A percentile compares a stretch with the other conserved stretches of the same genome.
phyloP scores from a whole-genome alignment of 352 stramenopile species.

The Pythium coloratum region DNA sequence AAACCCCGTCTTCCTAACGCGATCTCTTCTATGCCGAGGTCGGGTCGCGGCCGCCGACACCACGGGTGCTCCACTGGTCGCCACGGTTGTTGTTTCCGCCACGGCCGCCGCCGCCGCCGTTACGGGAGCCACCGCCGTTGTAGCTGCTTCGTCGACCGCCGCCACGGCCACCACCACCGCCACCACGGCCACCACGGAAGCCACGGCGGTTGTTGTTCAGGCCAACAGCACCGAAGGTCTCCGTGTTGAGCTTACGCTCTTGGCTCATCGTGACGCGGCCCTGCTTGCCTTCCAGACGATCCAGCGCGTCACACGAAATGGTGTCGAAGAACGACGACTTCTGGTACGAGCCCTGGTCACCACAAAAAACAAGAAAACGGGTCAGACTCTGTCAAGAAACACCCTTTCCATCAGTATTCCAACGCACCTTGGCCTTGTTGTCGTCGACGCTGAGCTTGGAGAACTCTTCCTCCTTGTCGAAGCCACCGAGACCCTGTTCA shows the following conservation, averaged over 20 bases:
- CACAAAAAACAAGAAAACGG: background rate
- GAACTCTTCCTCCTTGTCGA: constrained; percentile 83
- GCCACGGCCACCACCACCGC: constrained; percentile 33
- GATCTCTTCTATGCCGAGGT: background rate
- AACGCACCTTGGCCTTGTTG: constrained; percentile 32
- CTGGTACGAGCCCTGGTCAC: constrained; percentile 66
- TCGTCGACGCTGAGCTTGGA: constrained; percentile 61
- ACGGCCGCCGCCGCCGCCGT: constrained; percentile 18
- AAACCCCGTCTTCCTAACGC: background rate
- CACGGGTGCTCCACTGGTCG: constrained; percentile 34
- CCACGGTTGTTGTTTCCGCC: constrained; percentile 29
- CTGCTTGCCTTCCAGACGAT: constrained; percentile 72
- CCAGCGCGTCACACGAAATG: constrained; percentile 87
- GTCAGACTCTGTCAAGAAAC: background rate
- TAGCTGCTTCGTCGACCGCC: constrained; percentile 37
- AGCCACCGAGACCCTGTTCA: constrained; percentile 55
- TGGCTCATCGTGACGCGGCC: constrained; percentile 68
- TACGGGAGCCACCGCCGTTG: constrained; percentile 20
- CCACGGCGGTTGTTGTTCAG: constrained; percentile 76
- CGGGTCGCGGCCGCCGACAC: constrained; percentile 17
- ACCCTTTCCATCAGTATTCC: background rate
- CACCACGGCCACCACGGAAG: constrained; percentile 60
- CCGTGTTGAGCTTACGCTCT: constrained; percentile 87
- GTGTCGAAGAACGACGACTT: constrained; percentile 91
- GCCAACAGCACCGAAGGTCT: constrained; percentile 86